Conservation (phyloP, 495 filamentous ascomycete species). For the Penicillium bialowiezense region DNA sequence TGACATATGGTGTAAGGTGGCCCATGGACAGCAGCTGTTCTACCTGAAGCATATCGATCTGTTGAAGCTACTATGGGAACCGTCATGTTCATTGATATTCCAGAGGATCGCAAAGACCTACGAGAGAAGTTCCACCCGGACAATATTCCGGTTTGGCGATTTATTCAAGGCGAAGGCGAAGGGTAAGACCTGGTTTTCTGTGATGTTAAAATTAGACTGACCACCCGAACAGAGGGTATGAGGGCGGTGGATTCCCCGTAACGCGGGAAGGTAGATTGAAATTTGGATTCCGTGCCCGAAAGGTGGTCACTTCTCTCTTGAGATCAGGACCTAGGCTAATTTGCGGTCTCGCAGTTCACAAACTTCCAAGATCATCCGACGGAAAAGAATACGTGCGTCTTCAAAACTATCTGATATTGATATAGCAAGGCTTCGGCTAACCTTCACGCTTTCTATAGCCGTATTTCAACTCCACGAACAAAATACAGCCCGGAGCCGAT, state of each 20-base stretch:
- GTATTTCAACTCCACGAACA: slow-evolving; percentile 17
- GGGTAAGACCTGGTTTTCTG: slow-evolving; percentile 2
- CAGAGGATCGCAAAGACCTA: slow-evolving; percentile 8
- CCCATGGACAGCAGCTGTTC: slow-evolving; percentile 14
- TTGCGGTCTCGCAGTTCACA: slow-evolving; percentile 12
- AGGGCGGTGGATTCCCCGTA: slow-evolving; percentile 18
- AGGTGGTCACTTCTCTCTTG: background rate
- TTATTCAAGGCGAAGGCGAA: slow-evolving; percentile 13
- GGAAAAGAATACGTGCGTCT: slow-evolving; percentile 3
- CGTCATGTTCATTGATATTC: slow-evolving; percentile 12
- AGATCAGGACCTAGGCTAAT: too few relatives aligned
- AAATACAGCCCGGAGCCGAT: slow-evolving; percentile 18
- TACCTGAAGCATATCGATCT: slow-evolving; percentile 12
- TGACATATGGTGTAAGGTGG: slow-evolving; percentile 16
- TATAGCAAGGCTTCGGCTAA: background rate
- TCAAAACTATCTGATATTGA: too few relatives aligned
- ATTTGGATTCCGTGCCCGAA: slow-evolving; percentile 17
- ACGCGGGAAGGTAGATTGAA: slow-evolving; percentile 16
- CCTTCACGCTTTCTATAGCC: background rate
- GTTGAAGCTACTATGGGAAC: slow-evolving; percentile 15
- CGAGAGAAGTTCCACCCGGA: slow-evolving; percentile 13
- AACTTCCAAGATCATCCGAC: slow-evolving; percentile 17
- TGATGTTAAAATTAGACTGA: background rate
- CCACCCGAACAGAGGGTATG: slow-evolving; percentile 5
- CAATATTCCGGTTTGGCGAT: slow-evolving; percentile 14